These are phyloP conservation scores for Neofusicoccum kwambonambiense DNA, from an alignment of 2,329 filamentous ascomycete species.

Conservation along the genomic window DNA sequence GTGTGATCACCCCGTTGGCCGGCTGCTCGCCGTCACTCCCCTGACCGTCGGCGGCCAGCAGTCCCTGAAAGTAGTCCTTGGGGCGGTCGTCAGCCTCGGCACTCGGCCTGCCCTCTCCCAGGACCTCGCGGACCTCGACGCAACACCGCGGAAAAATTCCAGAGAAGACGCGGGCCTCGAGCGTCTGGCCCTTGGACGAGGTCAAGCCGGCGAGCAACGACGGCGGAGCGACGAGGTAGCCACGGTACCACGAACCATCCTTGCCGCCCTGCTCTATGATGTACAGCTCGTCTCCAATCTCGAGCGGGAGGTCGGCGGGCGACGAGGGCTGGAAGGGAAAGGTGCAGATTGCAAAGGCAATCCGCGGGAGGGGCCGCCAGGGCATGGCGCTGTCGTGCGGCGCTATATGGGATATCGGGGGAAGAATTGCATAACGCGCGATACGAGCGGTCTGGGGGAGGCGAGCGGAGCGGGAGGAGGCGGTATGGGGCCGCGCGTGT, in stretches of 20 bases:
- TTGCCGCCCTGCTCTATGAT: conserved; percentile 91
- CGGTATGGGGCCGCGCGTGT: conserved; percentile 4
- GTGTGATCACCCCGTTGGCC: conserved; percentile 39
- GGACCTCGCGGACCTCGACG: conserved; percentile 88
- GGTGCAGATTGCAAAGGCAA: conserved; percentile 95
- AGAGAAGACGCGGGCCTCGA: conserved; percentile 96
- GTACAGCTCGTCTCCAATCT: conserved; percentile 97
- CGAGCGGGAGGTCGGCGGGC: conserved; percentile 88
- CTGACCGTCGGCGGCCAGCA: conserved; percentile 16
- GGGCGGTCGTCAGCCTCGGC: conserved; percentile 27
- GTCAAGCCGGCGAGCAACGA: conserved; percentile 90
- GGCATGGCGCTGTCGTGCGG: conserved; percentile 32
- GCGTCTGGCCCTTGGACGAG: conserved; percentile 84
- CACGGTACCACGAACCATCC: conserved; percentile 88
- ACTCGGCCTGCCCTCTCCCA: conserved; percentile 66
- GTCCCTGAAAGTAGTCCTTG: conserved; percentile 34
- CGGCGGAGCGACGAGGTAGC: conserved; percentile 91
- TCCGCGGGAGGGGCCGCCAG: conserved; percentile 93
- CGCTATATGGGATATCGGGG: conserved; percentile 16
- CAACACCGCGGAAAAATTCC: conserved; percentile 95
- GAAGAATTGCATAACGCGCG: conserved; percentile 19
- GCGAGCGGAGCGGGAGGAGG: background rate
- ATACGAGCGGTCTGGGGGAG: conserved; percentile 8
- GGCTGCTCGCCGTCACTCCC: conserved; percentile 26
- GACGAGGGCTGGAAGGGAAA: conserved; percentile 88